phyloP scores from a whole-genome alignment of 768 basidiomycete species.

The Cubamyces sp. region DNA sequence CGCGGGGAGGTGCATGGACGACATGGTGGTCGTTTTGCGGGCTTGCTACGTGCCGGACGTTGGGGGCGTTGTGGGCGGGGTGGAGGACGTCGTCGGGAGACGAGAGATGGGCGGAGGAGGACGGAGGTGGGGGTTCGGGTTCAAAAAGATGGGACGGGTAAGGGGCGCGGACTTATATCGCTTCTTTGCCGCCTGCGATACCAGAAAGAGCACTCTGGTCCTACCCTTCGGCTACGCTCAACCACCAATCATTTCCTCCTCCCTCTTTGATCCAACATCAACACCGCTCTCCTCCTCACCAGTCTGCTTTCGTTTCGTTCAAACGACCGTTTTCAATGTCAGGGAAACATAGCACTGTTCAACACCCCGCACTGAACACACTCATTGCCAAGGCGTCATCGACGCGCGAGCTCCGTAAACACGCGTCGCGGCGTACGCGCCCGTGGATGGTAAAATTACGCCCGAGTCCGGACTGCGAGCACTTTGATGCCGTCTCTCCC shows the following conservation, averaged over 20 bases:
- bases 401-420: neutral
- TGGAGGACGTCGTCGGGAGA: slow-evolving; percentile 9
- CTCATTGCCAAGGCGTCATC: neutral
- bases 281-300: neutral
- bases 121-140: slow-evolving; percentile 22
- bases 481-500: slow-evolving; percentile 13
- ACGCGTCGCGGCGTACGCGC: neutral
- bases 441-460: slow-evolving; percentile 7
- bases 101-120: slow-evolving; percentile 11
- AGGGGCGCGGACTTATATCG: slow-evolving; percentile 28
- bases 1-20: slow-evolving; percentile 31
- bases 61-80: slow-evolving; percentile 3
- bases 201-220: slow-evolving; percentile 10
- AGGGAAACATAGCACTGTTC: neutral
- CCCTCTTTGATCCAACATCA: slow-evolving; percentile 1
- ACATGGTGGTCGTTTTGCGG: slow-evolving; percentile 19
- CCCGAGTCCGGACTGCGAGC: slow-evolving; percentile 14
- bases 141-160: slow-evolving; percentile 23
- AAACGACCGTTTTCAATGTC: too few relatives aligned
- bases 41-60: neutral
- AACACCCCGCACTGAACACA: neutral
- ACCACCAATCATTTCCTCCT: slow-evolving; percentile 20
- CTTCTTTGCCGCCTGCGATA: slow-evolving; percentile 18
- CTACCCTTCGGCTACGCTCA: slow-evolving; percentile 15
- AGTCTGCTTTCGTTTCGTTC: neutral